Conservation (phyloP, 2,329 filamentous ascomycete genomes). For the Pestalotiopsis sp. region DNA sequence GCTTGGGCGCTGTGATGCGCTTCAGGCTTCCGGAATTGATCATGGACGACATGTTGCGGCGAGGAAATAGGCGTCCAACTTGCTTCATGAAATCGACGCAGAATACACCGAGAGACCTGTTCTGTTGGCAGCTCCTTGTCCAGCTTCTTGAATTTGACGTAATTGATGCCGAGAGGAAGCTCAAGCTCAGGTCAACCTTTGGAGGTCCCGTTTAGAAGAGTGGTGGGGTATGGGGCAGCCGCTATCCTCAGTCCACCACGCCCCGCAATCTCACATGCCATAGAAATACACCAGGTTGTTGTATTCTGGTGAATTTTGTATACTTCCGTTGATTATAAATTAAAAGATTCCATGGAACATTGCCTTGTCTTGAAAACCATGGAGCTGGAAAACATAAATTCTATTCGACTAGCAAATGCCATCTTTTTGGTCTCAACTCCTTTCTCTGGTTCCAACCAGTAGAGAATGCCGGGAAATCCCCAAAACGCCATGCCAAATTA, state of each 20-base stretch:
- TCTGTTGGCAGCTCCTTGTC: neutral
- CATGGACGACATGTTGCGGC: slow-evolving; percentile 4
- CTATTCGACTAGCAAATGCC: neutral
- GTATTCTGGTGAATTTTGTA: no score
- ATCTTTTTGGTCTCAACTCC: neutral
- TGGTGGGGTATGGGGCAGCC: neutral
- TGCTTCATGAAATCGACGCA: neutral
- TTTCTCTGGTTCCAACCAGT: neutral
- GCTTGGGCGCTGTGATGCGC: slow-evolving; percentile 69
- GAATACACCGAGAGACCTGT: neutral
- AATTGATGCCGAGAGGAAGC: neutral
- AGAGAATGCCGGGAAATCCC: neutral
- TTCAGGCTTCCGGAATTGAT: slow-evolving; percentile 60
- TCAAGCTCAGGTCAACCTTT: neutral
- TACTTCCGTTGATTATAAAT: no score
- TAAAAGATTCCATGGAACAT: no score
- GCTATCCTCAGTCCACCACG: neutral
- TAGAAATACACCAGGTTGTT: neutral
- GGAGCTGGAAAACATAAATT: neutral
- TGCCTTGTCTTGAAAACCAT: neutral
- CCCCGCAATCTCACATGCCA: neutral
- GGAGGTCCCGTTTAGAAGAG: neutral
- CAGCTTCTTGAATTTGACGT: neutral
- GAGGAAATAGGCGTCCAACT: neutral
- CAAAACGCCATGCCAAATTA: slow-evolving; percentile 2